These are phyloP conservation scores for Fusarium sp. DNA, from an alignment of 2,329 filamentous ascomycete genomes.

Conservation along the genomic window DNA sequence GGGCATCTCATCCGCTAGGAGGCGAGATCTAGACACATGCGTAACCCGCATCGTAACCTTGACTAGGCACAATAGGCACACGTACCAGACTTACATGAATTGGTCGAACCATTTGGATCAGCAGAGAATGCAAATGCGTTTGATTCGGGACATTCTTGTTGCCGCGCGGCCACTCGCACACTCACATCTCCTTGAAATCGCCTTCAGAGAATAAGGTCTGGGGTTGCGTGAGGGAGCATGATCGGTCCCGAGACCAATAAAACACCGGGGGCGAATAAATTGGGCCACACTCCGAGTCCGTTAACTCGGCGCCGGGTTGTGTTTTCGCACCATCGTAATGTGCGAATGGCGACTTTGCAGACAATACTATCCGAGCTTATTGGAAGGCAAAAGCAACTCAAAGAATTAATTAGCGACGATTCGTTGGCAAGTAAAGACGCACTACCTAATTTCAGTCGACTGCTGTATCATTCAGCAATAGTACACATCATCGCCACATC, in stretches of 20 bases:
- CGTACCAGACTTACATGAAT: slow-evolving; percentile 29
- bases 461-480: slow-evolving; percentile 32
- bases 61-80: slow-evolving; percentile 29
- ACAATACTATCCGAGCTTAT: slow-evolving; percentile 1
- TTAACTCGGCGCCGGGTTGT: slow-evolving; percentile 12
- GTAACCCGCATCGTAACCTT: slow-evolving; percentile 32
- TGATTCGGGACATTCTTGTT: slow-evolving; percentile 10
- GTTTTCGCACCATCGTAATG: slow-evolving; percentile 6
- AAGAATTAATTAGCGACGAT: neutral
- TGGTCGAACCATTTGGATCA: slow-evolving; percentile 37
- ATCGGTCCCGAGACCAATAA: slow-evolving; percentile 38
- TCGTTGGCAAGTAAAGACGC: neutral
- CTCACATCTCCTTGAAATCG: neutral
- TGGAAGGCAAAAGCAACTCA: slow-evolving; percentile 6
- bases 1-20: slow-evolving; percentile 28
- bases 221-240: slow-evolving; percentile 2
- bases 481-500: slow-evolving; percentile 27
- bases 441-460: neutral
- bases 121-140: slow-evolving; percentile 10
- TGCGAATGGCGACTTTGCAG: slow-evolving; percentile 2
- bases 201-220: slow-evolving; percentile 4
- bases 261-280: slow-evolving; percentile 18
- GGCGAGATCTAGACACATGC: slow-evolving; percentile 33
- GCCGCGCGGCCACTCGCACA: slow-evolving; percentile 40
- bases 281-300: neutral